A percentile compares a stretch with the other conserved stretches of the same genome.
phyloP scores from a whole-genome alignment of 2,329 filamentous ascomycete genomes.

The Nemania serpens region DNA sequence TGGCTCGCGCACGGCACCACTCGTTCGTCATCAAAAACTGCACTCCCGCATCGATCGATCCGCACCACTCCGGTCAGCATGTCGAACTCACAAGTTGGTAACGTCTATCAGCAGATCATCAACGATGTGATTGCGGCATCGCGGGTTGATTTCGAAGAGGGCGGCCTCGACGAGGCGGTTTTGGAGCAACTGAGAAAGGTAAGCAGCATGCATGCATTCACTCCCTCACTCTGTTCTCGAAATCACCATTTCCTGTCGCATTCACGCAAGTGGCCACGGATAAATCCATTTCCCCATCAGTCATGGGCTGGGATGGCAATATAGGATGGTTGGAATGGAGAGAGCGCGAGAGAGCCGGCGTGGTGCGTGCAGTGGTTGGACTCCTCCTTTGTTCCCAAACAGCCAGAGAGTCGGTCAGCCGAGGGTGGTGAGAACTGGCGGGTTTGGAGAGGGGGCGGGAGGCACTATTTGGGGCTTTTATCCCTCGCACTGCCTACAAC shows the following conservation, averaged over 20 bases:
- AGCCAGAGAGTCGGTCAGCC: conserved; percentile 36
- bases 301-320: neutral
- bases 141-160: conserved; percentile 94
- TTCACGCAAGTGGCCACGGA: neutral
- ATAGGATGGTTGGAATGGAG: neutral
- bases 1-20: neutral
- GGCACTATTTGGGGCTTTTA: conserved; percentile 63
- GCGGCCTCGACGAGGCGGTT: conserved; percentile 84
- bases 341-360: neutral
- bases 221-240: neutral
- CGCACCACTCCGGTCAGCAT: conserved; percentile 45
- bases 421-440: conserved; percentile 47
- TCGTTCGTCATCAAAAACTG: conserved; percentile 2
- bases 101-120: conserved; percentile 79
- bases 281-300: neutral
- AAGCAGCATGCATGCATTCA: conserved; percentile 45
- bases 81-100: conserved; percentile 68
- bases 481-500: conserved; percentile 41
- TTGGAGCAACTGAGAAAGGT: conserved; percentile 88
- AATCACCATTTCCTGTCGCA: conserved; percentile 6
- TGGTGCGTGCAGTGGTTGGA: conserved; percentile 15
- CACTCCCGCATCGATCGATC: conserved; percentile 4
- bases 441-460: conserved; percentile 50
- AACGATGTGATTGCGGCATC: conserved; percentile 90
- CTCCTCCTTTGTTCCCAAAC: conserved; percentile 22